A percentile compares a stretch with the other conserved stretches of the same genome.
These are phyloP conservation scores for Hortiboletus campestris DNA, from an alignment of 768 basidiomycete genomes.

Conservation along the genomic window DNA sequence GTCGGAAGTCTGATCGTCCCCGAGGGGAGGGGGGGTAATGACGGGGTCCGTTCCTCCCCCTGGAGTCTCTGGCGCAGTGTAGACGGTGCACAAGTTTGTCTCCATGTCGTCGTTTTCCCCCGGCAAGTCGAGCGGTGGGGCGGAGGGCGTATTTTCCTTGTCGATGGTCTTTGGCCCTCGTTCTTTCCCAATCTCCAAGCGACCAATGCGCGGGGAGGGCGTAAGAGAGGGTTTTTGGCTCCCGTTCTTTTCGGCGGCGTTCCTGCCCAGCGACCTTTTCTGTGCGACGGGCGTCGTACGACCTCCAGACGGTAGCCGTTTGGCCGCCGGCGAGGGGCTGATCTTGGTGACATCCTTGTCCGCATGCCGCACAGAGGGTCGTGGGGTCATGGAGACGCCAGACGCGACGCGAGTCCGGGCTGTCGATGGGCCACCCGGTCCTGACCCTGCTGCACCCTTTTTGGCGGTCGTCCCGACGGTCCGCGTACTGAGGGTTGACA, in stretches of 20 bases:
- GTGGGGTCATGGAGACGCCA: conserved; percentile 26
- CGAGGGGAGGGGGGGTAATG: conserved; percentile 8
- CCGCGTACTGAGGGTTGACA: conserved; percentile 31
- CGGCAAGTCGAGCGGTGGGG: conserved; percentile 31
- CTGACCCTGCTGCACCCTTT: conserved; percentile 8
- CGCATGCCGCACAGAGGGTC: conserved; percentile 23
- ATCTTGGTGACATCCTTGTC: conserved; percentile 21
- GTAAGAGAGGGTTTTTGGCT: conserved; percentile 10
- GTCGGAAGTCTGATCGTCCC: conserved; percentile 15
- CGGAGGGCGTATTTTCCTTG: conserved; percentile 16
- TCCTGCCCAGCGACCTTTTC: conserved; percentile 19
- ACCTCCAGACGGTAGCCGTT: conserved; percentile 23
- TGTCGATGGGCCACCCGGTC: conserved; percentile 7
- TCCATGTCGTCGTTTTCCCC: conserved; percentile 39
- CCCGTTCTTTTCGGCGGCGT: conserved; percentile 13
- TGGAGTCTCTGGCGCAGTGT: conserved; percentile 17
- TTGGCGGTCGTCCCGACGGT: conserved; percentile 29
- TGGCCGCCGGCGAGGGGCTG: conserved; percentile 20
- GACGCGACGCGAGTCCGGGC: conserved; percentile 25
- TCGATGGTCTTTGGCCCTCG: conserved; percentile 39
- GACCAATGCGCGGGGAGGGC: conserved; percentile 18
- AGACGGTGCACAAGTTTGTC: conserved; percentile 21
- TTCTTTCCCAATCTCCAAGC: conserved; percentile 19
- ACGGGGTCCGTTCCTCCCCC: conserved; percentile 9
- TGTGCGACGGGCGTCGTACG: conserved; percentile 22